Evolutionary conservation across 2,329 filamentous ascomycete species (phyloP).

Genomic region (Ascochyta clinopodiicola): DNA sequence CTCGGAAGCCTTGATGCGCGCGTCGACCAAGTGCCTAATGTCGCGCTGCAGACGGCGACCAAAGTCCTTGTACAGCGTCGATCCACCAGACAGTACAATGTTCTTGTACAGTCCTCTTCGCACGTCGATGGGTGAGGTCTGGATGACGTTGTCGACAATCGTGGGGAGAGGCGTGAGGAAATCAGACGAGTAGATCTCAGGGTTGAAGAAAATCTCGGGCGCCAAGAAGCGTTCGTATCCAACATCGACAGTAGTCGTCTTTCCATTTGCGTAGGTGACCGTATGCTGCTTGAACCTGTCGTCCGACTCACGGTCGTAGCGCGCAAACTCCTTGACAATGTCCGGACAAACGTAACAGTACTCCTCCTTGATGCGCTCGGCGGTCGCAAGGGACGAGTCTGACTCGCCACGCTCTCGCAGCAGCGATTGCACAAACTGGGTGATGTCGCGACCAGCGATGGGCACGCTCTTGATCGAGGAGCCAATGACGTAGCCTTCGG

Average conservation of each 20-base stretch:
- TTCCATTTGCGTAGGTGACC: constrained; percentile 84
- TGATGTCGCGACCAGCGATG: constrained; percentile 96
- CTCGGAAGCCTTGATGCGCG: constrained; percentile 90
- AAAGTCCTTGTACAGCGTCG: constrained; percentile 98
- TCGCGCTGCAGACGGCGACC: constrained; percentile 94
- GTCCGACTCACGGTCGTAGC: constrained; percentile 88
- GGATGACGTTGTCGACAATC: constrained; percentile 95
- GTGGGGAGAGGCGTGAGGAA: constrained; percentile 94
- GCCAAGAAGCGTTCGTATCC: constrained; percentile 98
- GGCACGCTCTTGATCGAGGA: constrained; percentile 99
- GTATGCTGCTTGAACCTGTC: constrained; percentile 88
- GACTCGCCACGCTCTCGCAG: constrained; percentile 95
- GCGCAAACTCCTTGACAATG: constrained; percentile 97
- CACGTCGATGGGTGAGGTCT: constrained; percentile 97
- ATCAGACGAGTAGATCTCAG: constrained; percentile 98
- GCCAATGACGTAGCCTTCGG: constrained; percentile 97
- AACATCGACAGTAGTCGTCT: constrained; percentile 84
- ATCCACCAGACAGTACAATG: constrained; percentile 96
- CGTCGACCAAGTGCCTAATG: constrained; percentile 94
- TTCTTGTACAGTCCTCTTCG: constrained; percentile 98
- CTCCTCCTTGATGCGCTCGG: constrained; percentile 97
- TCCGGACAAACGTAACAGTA: constrained; percentile 98
- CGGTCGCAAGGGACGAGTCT: constrained; percentile 95
- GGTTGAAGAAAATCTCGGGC: constrained; percentile 99
- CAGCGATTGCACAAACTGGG: constrained; percentile 96